phyloP scores from a whole-genome alignment of 208 protist species.

The Porcisia hertigi region DNA sequence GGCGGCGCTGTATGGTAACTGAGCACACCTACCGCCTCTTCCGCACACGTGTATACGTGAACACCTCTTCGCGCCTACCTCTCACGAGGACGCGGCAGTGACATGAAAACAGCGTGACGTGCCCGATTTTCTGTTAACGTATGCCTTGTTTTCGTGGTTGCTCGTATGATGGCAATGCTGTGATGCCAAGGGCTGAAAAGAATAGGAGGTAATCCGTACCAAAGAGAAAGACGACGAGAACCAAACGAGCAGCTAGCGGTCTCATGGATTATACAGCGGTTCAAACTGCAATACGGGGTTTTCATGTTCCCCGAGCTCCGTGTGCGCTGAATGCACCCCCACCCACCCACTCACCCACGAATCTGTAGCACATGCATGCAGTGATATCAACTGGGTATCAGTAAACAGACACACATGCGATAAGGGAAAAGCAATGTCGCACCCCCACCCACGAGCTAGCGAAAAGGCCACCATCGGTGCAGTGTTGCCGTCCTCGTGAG shows the following conservation, averaged over 20 bases:
- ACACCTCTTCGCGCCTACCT: neutral
- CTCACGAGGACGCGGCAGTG: neutral
- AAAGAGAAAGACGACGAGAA: neutral
- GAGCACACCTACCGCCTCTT: neutral
- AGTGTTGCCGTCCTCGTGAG: no score
- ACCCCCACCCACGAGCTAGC: neutral
- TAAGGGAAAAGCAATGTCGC: neutral
- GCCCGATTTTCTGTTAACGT: neutral
- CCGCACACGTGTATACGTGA: neutral
- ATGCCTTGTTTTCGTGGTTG: neutral
- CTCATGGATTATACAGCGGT: neutral
- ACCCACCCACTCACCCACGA: neutral
- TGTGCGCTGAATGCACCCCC: neutral
- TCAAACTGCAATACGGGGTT: neutral
- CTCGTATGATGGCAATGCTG: neutral
- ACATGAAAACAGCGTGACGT: neutral
- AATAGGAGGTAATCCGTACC: neutral
- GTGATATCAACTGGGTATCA: neutral
- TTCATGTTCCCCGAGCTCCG: neutral
- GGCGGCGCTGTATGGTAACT: conserved; percentile 24
- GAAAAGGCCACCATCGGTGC: neutral
- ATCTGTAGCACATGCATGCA: neutral
- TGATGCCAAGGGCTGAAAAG: neutral
- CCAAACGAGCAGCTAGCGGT: neutral
- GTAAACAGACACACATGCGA: neutral